Evolutionary conservation across 2,329 filamentous ascomycete species (phyloP), one percentile per base, ranked within the genome.

Genomic region (Nothomitra cinnamomea): DNA sequence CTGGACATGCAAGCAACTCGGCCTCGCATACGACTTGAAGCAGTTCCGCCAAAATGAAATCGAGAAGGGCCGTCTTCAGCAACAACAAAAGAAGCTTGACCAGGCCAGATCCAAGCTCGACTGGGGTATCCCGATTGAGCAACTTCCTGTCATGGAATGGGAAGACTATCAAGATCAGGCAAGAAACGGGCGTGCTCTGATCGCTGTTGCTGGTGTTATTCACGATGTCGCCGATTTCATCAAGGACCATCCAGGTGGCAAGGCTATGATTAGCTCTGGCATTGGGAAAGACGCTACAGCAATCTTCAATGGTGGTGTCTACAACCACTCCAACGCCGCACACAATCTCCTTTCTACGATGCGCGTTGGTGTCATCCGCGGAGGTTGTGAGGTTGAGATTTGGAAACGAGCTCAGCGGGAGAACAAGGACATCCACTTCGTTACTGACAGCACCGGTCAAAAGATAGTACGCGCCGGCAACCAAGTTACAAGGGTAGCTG

Each of bases 21-120:
- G 87, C 56, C 79, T 94, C 53, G 87, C 87, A 63, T 87, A 83
- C 64, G 84, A 92, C 68, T 77, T 94, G 55, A 94, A 94, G 79
- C 79, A 89, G 70, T 94, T 94, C 80, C 85, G 85, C 61, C 72
- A 79, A 70, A 94, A 94, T 69, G 87, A 94, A 68, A 94, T 94
- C 59, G 87, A 94, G 70, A 92, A 92, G 78, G 87, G 87, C 59
- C 84, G 86, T 64, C 76, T 92, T 32, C 87, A 94, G 73, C 87
- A 92, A 72, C 71, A 82, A 58, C 87, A 92, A 76, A 92, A 92
- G 84, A 92, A 92, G 77, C 80, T 94, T 56, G 87, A 92, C 69
- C 84, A 88, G 72, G 85, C 86, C 78, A 85, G 87, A 63, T 69
- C 83, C 60, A 79, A 73, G 57, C 82, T 94, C 56, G 85, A 94